Conservation (phyloP, 371 early-diverging fungal species). For the Mortierella sp. region DNA sequence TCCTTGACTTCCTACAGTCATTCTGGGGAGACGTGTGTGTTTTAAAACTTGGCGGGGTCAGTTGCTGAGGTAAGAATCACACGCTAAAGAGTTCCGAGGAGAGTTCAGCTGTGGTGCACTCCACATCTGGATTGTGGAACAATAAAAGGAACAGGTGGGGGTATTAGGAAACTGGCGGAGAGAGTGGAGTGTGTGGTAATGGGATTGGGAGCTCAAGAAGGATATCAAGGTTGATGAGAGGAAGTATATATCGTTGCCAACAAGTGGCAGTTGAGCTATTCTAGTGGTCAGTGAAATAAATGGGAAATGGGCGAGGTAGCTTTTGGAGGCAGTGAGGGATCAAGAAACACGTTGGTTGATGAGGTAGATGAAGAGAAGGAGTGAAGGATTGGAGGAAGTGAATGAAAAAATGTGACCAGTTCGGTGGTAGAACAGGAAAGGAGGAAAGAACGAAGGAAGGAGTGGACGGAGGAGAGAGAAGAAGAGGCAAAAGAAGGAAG, state of each 20-base stretch:
- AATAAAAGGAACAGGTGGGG: not conserved
- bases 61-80: constrained; percentile 1
- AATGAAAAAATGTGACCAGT: too few relatives aligned
- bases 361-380: not conserved
- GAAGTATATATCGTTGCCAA: not conserved
- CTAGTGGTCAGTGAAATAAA: not conserved
- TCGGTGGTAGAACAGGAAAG: too few relatives aligned
- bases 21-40: not conserved
- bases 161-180: not conserved
- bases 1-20: not conserved
- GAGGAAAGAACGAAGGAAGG: not conserved
- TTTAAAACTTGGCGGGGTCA: not conserved
- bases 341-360: not conserved
- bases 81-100: not conserved
- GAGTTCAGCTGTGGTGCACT: not conserved
- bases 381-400: not conserved
- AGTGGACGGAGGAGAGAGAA: not conserved
- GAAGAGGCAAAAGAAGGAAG: not conserved
- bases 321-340: not conserved
- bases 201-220: not conserved
- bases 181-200: not conserved
- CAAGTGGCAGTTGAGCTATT: not conserved
- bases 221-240: not conserved
- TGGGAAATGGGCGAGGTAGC: not conserved
- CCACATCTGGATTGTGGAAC: not conserved